Conservation (phyloP, 768 basidiomycete genomes). For the Lactifluus echinatus region DNA sequence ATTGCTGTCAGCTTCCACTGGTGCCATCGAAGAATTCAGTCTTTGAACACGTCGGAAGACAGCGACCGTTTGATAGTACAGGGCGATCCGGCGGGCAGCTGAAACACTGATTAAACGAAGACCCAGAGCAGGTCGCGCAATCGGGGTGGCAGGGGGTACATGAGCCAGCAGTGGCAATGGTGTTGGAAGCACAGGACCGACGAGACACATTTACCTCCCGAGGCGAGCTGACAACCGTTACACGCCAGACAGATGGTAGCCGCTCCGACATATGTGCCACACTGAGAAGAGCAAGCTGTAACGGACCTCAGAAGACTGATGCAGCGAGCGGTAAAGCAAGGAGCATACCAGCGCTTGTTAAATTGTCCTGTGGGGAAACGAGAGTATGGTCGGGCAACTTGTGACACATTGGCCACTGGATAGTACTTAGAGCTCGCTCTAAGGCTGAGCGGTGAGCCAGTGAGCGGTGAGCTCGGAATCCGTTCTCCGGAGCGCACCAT, state of each 20-base stretch:
- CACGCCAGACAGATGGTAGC: constrained; percentile 71
- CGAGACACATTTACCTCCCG: constrained; percentile 65
- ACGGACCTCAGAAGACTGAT: constrained; percentile 12
- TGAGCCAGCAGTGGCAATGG: no score
- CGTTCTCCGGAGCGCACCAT: no score
- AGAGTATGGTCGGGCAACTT: constrained; percentile 67
- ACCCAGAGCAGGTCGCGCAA: no score
- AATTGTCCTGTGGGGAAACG: constrained; percentile 57
- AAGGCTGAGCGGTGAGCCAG: no score
- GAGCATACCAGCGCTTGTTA: constrained; percentile 62
- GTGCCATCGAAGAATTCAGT: constrained; percentile 64
- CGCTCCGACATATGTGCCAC: constrained; percentile 60
- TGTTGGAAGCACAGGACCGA: constrained; percentile 64
- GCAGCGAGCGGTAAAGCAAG: not conserved
- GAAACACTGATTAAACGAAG: no score
- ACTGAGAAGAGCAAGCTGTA: constrained; percentile 63
- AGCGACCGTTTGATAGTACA: no score
- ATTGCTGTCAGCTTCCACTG: constrained; percentile 55
- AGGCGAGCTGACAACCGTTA: constrained; percentile 53
- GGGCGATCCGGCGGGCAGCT: constrained; percentile 60
- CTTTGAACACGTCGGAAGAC: constrained; percentile 68
- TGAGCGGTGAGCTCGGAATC: no score
- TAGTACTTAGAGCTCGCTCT: no score
- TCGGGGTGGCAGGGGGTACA: no score
- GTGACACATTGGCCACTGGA: constrained; percentile 60